Conservation (phyloP, 2,329 filamentous ascomycete species). For the Myriosclerotinia duriaeana region DNA sequence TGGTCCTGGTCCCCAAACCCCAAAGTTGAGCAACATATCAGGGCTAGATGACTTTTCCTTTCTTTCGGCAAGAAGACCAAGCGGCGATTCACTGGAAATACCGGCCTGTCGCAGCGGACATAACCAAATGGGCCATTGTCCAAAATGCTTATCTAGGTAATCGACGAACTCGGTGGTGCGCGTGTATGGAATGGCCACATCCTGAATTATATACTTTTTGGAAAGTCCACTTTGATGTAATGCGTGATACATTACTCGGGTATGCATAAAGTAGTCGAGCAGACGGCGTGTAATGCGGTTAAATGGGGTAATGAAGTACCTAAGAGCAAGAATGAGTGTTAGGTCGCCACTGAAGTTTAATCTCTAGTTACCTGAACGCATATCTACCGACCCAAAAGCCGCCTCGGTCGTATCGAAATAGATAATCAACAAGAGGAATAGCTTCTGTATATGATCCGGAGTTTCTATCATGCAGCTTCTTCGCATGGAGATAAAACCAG, state of each 20-base stretch:
- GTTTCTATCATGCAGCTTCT: conserved; percentile 34
- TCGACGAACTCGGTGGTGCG: conserved; percentile 51
- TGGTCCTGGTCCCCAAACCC: conserved; percentile 79
- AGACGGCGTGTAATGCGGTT: conserved; percentile 57
- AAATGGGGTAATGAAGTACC: conserved; percentile 59
- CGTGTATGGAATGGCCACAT: conserved; percentile 56
- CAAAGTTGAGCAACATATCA: conserved; percentile 59
- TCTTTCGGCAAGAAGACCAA: conserved; percentile 25
- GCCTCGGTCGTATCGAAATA: conserved; percentile 63
- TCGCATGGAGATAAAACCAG: conserved; percentile 64
- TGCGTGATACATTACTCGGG: conserved; percentile 60
- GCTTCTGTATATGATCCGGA: conserved; percentile 41
- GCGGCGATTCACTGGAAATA: conserved; percentile 29
- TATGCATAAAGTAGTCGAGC: conserved; percentile 60
- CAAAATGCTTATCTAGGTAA: conserved; percentile 46
- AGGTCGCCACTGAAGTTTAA: neutral
- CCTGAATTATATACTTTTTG: conserved; percentile 59
- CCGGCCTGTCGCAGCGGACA: conserved; percentile 49
- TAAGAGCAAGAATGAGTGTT: neutral
- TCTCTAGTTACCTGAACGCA: conserved; percentile 47
- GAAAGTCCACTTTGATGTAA: conserved; percentile 57
- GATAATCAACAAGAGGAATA: conserved; percentile 52
- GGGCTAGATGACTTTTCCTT: conserved; percentile 38
- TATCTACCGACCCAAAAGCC: conserved; percentile 67
- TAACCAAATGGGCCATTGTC: conserved; percentile 50